phyloP scores from a whole-genome alignment of 768 basidiomycete genomes.

The Tulasnella sp. region DNA sequence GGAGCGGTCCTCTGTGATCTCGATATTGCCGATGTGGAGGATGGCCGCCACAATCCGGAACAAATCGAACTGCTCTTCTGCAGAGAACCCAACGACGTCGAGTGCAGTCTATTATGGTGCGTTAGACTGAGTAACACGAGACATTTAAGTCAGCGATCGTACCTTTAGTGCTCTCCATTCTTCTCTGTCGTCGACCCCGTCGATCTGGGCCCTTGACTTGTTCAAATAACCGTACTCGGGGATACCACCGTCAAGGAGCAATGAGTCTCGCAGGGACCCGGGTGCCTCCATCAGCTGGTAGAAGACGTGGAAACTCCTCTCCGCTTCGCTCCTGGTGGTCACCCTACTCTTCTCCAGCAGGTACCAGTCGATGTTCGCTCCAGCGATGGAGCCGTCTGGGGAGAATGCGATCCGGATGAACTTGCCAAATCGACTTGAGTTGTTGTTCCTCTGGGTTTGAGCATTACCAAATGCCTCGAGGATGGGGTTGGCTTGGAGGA shows the following conservation, averaged over 20 bases:
- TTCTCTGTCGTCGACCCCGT: conserved; percentile 83
- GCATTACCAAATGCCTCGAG: conserved; percentile 98
- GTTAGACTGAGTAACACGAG: background rate
- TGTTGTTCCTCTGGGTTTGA: conserved; percentile 96
- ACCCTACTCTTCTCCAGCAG: conserved; percentile 95
- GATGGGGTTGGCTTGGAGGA: conserved; percentile 94
- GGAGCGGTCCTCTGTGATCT: conserved; percentile 62
- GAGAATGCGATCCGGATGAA: conserved; percentile 94
- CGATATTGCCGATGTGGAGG: conserved; percentile 91
- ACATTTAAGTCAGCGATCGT: conserved; percentile 16
- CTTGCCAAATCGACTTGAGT: conserved; percentile 97
- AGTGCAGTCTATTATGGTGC: conserved; percentile 49
- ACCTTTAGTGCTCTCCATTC: conserved; percentile 81
- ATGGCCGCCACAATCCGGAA: conserved; percentile 92
- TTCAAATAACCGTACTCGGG: conserved; percentile 88
- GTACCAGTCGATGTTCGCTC: conserved; percentile 99
- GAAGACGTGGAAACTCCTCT: conserved; percentile 94
- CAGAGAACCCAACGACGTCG: conserved; percentile 78
- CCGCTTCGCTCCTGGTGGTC: conserved; percentile 73
- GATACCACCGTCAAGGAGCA: conserved; percentile 61
- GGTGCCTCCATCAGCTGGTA: conserved; percentile 86
- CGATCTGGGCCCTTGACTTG: conserved; percentile 80
- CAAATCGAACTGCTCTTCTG: conserved; percentile 76
- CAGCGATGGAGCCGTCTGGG: conserved; percentile 86
- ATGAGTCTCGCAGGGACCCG: conserved; percentile 52